Conservation (phyloP, 345 rosid species). For the Populus davidiana region DNA sequence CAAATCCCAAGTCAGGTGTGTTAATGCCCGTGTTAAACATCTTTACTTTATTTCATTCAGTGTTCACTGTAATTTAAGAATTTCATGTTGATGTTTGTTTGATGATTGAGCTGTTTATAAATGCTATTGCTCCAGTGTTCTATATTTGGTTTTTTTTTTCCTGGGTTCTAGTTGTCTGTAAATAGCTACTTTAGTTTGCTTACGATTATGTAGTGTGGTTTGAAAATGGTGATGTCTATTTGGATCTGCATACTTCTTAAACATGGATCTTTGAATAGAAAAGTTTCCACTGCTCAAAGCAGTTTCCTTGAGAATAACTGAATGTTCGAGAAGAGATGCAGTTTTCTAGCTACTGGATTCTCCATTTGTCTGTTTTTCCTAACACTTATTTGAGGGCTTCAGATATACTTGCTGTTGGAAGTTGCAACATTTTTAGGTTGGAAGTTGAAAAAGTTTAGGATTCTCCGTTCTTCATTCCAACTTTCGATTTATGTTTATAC, state of each 20-base stretch:
- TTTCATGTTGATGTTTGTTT: neutral
- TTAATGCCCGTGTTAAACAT: neutral
- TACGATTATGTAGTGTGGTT: neutral
- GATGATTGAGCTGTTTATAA: neutral
- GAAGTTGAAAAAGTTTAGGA: neutral
- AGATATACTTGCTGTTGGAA: neutral
- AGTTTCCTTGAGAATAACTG: neutral
- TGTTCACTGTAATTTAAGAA: neutral
- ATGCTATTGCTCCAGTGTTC: neutral
- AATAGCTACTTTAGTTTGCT: neutral
- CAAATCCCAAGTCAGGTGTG: slow-evolving; percentile 89
- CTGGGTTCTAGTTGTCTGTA: neutral
- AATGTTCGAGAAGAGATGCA: neutral
- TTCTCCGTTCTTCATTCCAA: neutral
- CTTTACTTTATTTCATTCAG: neutral
- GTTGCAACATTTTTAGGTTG: neutral
- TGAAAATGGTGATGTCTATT: neutral
- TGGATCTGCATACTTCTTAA: neutral
- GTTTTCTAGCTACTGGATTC: neutral
- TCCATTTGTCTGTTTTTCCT: neutral
- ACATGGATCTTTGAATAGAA: neutral
- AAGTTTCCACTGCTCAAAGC: neutral
- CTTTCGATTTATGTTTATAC: neutral
- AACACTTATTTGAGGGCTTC: neutral
- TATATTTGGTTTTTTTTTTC: neutral